Percentiles rank a stretch among this genome's conserved stretches.
Conservation (phyloP, 2,329 filamentous ascomycete species). For the Dichotomopilus funicola region DNA sequence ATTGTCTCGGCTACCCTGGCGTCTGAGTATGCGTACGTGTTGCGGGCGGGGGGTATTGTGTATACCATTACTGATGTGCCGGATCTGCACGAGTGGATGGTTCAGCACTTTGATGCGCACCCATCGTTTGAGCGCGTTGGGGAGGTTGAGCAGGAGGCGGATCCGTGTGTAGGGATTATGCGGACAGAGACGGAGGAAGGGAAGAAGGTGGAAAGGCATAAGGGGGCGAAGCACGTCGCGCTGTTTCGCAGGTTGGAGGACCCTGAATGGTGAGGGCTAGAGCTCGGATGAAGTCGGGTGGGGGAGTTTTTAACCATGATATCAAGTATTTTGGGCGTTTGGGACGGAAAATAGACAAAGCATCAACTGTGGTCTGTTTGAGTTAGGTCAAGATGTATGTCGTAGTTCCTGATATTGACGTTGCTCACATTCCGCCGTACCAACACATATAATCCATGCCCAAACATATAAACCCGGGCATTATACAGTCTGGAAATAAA, state of each 20-base stretch:
- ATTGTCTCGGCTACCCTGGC: constrained; percentile 86
- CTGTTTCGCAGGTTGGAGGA: constrained; percentile 77
- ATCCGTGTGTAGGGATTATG: constrained; percentile 70
- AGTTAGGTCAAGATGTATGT: too few relatives aligned
- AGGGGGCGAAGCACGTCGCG: constrained; percentile 84
- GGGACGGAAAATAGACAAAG: too few relatives aligned
- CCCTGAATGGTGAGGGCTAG: constrained; percentile 37
- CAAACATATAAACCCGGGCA: too few relatives aligned
- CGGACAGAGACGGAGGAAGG: constrained; percentile 86
- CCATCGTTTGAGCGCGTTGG: constrained; percentile 71
- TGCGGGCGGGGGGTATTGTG: constrained; percentile 75
- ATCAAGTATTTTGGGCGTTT: too few relatives aligned
- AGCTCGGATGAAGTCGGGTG: too few relatives aligned
- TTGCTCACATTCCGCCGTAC: too few relatives aligned
- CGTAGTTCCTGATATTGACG: too few relatives aligned
- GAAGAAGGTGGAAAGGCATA: constrained; percentile 90
- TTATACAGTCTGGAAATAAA: not conserved
- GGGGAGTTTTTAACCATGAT: too few relatives aligned
- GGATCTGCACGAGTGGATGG: constrained; percentile 91
- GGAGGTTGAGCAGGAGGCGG: constrained; percentile 59
- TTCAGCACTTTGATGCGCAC: constrained; percentile 72
- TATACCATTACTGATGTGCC: constrained; percentile 98
- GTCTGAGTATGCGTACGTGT: constrained; percentile 85
- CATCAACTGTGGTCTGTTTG: too few relatives aligned
- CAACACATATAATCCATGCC: too few relatives aligned